Percentiles rank a stretch among this genome's conserved stretches.
These are phyloP conservation scores for Wickerhamiella qilinensis DNA, from an alignment of 805 yeast species.

Conservation along the genomic window DNA sequence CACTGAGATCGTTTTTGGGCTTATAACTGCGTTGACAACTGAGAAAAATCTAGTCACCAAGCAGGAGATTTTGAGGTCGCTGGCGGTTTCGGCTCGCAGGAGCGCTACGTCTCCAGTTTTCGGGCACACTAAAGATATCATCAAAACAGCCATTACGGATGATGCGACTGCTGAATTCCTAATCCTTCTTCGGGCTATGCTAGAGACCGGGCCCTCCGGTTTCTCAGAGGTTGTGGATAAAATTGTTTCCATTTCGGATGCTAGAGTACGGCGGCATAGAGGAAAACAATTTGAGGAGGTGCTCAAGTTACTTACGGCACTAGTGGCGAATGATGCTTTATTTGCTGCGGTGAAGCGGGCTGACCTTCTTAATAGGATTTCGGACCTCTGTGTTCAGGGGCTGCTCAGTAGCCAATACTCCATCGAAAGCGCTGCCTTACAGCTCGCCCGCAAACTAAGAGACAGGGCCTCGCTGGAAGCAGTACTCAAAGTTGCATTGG, in stretches of 20 bases:
- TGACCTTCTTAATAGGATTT: no score
- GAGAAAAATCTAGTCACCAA: slow-evolving; percentile 2
- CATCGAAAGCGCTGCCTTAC: neutral
- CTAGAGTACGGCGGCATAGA: neutral
- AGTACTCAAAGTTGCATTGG: neutral
- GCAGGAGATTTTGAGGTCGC: neutral
- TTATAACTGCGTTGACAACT: neutral
- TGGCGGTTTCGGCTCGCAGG: neutral
- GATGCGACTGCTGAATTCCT: neutral
- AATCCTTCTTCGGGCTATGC: neutral
- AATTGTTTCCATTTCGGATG: neutral
- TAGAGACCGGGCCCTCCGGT: neutral
- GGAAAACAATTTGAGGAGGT: neutral
- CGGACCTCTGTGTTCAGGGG: no score
- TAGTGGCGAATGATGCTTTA: no score
- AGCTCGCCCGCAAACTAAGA: neutral
- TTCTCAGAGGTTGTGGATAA: neutral
- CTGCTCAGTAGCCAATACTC: neutral
- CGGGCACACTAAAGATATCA: neutral
- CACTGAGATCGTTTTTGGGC: neutral
- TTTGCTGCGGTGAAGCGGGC: no score
- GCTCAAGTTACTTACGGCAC: neutral
- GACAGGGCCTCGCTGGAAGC: neutral
- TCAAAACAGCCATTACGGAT: neutral
- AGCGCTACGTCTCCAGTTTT: neutral